phyloP scores from a whole-genome alignment of 1,284 basidiomycete genomes.

The Tylopilus sp. region DNA sequence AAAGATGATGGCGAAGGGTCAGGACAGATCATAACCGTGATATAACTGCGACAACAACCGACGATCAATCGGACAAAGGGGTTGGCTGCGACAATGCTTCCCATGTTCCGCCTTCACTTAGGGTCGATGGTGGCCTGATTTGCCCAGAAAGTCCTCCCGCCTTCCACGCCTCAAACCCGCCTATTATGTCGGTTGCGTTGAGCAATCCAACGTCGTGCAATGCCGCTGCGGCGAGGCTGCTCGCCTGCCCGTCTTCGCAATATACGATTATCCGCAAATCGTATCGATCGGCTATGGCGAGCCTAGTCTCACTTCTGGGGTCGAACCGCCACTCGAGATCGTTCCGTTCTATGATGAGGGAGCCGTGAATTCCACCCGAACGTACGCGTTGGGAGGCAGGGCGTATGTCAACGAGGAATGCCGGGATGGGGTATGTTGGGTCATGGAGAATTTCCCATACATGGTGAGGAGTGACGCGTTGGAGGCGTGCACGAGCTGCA shows the following conservation, averaged over 20 bases:
- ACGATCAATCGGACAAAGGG: conserved; percentile 20
- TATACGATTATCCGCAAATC: conserved; percentile 67
- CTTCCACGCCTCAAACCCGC: conserved; percentile 68
- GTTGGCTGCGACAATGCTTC: conserved; percentile 28
- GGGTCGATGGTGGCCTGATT: conserved; percentile 31
- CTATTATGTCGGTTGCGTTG: conserved; percentile 69
- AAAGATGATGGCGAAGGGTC: neutral
- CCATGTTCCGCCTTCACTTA: conserved; percentile 30
- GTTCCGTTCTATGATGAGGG: conserved; percentile 64
- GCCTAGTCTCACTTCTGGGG: conserved; percentile 51
- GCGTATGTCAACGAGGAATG: conserved; percentile 71
- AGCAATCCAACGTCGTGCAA: conserved; percentile 62
- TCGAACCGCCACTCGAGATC: conserved; percentile 73
- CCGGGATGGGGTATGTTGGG: conserved; percentile 48
- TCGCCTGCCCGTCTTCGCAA: conserved; percentile 65
- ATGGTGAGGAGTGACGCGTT: conserved; percentile 55
- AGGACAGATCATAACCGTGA: neutral
- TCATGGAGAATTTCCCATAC: conserved; percentile 57
- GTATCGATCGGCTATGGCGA: conserved; percentile 63
- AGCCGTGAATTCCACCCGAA: conserved; percentile 56
- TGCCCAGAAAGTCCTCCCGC: conserved; percentile 54
- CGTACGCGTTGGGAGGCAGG: conserved; percentile 50
- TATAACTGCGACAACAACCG: neutral
- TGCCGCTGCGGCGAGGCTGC: conserved; percentile 62
- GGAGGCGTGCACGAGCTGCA: conserved; percentile 54